Evolutionary conservation across 2,329 filamentous ascomycete genomes (phyloP), one percentile per base, ranked within the genome.

Genomic region (Elsinoe fawcettii): DNA sequence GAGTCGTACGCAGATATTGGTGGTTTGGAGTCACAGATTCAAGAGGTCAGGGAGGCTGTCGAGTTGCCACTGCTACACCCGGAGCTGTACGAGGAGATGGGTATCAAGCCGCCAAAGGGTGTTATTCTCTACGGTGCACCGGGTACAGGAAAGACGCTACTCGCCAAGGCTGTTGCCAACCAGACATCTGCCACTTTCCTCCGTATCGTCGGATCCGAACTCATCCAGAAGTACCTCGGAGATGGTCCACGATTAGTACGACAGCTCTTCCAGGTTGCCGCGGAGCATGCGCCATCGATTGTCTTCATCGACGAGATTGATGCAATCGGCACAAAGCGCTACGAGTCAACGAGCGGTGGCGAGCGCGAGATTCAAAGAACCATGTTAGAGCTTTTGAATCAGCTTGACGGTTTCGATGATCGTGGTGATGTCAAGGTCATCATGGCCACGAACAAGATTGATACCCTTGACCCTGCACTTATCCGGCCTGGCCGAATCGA

Each of bases 371-470:
- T 99, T 37, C 93, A 99, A 77, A 86, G 93, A 72, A 99, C 93
- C 51, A 99, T 99, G 93, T 77, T 99, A 73, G 93, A 99, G 70
- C 82, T 99, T 56, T 85, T 99, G 41, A 99, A 99, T 75, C 93
- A 99, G 77, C 85, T 99, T 7, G 93, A 99, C 71, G 93, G 93
- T 67, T 99, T 99, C 75, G 93, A 99, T 70, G 95, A 99, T 73
- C 88, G 93, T 60, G 95, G 93, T 65, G 93, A 99, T 70, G 92
- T 99, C 74, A 99, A 99, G 79, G 93, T 99, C 61, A 92, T 99
- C 73, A 97, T 99, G 91, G 95, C 93, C 11, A 99, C 93, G 64
- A 99, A 99, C 84, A 99, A 99, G 83, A 99, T 99, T 65, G 95
- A 99, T 65, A 95, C 90, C 3, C 80, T 99, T 25, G 95, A 99